phyloP scores from a whole-genome alignment of 208 protist species.

The Acanthamoeba polyphaga region DNA sequence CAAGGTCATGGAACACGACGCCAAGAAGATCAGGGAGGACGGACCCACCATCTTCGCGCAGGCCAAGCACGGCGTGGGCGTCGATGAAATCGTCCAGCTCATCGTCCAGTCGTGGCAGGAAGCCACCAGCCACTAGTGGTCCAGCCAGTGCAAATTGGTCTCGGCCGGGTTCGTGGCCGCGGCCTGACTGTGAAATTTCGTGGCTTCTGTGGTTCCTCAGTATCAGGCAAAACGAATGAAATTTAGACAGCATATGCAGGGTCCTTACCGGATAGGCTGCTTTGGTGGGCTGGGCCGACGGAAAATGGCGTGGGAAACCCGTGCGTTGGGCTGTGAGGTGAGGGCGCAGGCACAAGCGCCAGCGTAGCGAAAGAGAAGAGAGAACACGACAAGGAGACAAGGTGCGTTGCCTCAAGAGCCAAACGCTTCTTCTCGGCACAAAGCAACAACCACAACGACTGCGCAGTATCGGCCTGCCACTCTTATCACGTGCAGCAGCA shows the following conservation, averaged over 20 bases:
- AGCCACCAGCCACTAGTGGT: not conserved
- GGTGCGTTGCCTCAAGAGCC: too few species aligned
- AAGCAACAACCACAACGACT: too few species aligned
- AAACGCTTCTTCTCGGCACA: too few species aligned
- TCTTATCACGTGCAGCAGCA: too few species aligned
- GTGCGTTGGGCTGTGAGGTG: too few species aligned
- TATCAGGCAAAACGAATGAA: not conserved
- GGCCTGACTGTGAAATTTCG: not conserved
- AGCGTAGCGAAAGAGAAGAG: too few species aligned
- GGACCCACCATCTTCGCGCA: constrained; percentile 43
- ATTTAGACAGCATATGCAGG: not conserved
- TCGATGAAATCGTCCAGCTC: constrained; percentile 53
- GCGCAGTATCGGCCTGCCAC: too few species aligned
- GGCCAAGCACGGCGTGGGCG: constrained; percentile 72
- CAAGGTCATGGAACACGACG: constrained; percentile 71
- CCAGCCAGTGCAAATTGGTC: too few species aligned
- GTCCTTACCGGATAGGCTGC: not conserved
- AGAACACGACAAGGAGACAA: too few species aligned
- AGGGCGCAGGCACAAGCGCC: too few species aligned
- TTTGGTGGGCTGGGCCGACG: too few species aligned
- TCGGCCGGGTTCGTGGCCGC: not conserved
- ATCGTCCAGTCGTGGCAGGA: constrained; percentile 60
- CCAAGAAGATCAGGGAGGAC: constrained; percentile 48
- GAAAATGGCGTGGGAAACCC: too few species aligned
- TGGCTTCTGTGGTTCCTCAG: not conserved